phyloP scores from a whole-genome alignment of 257 asterid genomes.

The Przewalskia tangutica region DNA sequence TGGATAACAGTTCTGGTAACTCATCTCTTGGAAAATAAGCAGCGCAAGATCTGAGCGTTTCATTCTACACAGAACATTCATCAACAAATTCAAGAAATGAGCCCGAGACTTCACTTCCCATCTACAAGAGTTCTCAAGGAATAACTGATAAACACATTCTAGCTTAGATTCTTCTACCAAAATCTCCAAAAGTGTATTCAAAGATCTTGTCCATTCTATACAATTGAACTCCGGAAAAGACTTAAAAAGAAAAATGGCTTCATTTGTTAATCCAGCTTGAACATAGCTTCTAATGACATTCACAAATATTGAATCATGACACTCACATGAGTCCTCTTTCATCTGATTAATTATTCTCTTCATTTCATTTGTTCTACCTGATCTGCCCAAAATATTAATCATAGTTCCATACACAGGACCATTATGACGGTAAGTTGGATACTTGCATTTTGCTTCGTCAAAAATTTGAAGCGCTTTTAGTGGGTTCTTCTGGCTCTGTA shows the following conservation, averaged over 20 bases:
- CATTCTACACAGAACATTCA: conserved; percentile 52
- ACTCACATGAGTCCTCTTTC: conserved; percentile 74
- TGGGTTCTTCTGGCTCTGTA: conserved; percentile 67
- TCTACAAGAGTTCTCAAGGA: conserved; percentile 53
- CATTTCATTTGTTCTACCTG: conserved; percentile 62
- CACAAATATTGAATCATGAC: conserved; percentile 58
- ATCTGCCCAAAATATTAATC: conserved; percentile 54
- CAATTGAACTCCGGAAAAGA: conserved; percentile 74
- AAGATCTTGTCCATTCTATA: conserved; percentile 63
- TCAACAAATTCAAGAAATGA: conserved; percentile 52
- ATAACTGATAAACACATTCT: conserved; percentile 44
- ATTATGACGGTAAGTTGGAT: conserved; percentile 65
- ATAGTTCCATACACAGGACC: conserved; percentile 68
- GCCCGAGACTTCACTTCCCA: conserved; percentile 76
- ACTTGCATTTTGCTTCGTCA: conserved; percentile 48
- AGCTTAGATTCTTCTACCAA: conserved; percentile 54
- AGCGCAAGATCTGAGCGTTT: conserved; percentile 70
- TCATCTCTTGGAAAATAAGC: conserved; percentile 76
- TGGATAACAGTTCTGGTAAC: conserved; percentile 56
- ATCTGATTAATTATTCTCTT: conserved; percentile 49
- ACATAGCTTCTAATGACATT: conserved; percentile 49
- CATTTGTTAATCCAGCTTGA: conserved; percentile 46
- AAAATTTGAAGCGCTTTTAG: conserved; percentile 66
- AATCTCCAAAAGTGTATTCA: conserved; percentile 61
- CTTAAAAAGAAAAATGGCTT: conserved; percentile 59